Evolutionary conservation across 495 filamentous ascomycete genomes (phyloP).

Genomic region (Xylaria venustula): DNA sequence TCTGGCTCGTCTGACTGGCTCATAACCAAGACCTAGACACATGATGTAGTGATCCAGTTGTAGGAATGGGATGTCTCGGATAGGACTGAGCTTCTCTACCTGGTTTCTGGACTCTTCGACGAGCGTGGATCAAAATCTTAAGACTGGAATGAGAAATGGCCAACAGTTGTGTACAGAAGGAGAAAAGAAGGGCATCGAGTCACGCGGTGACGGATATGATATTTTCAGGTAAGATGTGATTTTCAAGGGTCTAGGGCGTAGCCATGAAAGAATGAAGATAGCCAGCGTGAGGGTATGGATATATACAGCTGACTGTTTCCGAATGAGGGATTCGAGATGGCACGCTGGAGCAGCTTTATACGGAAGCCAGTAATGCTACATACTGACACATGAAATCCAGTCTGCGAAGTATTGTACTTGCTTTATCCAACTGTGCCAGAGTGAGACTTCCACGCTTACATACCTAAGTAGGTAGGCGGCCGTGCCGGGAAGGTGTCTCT

Average conservation of each 20-base stretch:
- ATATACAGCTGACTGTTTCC: neutral
- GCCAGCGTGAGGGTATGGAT: neutral
- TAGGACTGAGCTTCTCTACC: constrained; percentile 20
- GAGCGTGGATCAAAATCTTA: constrained; percentile 19
- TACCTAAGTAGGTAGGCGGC: neutral
- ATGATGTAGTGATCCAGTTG: constrained; percentile 6
- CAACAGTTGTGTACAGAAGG: neutral
- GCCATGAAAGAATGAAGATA: neutral
- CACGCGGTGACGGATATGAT: neutral
- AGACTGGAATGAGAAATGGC: constrained; percentile 25
- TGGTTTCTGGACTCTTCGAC: constrained; percentile 16
- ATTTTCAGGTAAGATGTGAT: neutral
- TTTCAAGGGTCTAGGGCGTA: neutral
- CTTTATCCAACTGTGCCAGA: neutral
- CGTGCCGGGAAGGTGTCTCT: neutral
- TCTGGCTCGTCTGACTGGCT: constrained; percentile 14
- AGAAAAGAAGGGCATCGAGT: neutral
- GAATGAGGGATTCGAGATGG: neutral
- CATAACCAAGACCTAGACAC: constrained; percentile 13
- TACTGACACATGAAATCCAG: neutral
- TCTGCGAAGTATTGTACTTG: constrained; percentile 8
- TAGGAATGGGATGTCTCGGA: constrained; percentile 31
- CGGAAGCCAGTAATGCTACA: neutral
- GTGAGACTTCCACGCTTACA: neutral
- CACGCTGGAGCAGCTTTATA: neutral